phyloP scores from a whole-genome alignment of 306 rosid genomes.

The Pachyrhizus erosus region DNA sequence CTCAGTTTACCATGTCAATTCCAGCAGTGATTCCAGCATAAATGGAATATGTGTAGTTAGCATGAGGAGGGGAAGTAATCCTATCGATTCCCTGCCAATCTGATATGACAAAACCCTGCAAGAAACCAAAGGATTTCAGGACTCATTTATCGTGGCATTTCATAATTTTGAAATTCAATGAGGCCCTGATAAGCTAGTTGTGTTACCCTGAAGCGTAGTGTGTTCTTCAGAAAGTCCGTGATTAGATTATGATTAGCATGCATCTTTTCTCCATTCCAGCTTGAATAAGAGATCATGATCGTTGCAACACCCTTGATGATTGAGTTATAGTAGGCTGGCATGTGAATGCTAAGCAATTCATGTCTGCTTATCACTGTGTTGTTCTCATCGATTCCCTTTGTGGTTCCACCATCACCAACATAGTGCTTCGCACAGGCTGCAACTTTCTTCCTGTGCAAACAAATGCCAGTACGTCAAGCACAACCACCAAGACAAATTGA shows the following conservation, averaged over 20 bases:
- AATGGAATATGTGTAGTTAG: conserved; percentile 44
- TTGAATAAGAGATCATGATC: conserved; percentile 51
- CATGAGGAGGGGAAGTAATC: conserved; percentile 42
- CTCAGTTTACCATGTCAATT: conserved; percentile 47
- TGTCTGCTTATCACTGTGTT: conserved; percentile 30
- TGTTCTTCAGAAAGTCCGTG: conserved; percentile 45
- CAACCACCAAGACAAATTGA: neutral
- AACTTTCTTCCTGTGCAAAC: conserved; percentile 29
- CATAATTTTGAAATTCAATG: neutral
- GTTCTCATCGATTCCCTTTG: conserved; percentile 46
- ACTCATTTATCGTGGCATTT: neutral
- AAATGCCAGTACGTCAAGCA: neutral
- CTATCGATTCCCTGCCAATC: conserved; percentile 48
- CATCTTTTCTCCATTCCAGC: conserved; percentile 51
- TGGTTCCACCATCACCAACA: conserved; percentile 49
- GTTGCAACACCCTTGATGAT: conserved; percentile 49
- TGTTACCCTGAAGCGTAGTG: conserved; percentile 41
- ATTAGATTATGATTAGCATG: conserved; percentile 43
- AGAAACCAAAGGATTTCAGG: neutral
- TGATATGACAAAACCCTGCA: conserved; percentile 52
- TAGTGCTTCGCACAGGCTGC: conserved; percentile 46
- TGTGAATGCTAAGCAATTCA: conserved; percentile 43
- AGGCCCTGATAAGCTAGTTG: neutral
- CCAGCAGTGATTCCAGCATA: conserved; percentile 42
- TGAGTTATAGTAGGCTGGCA: conserved; percentile 47